A percentile compares a stretch with the other conserved stretches of the same genome.
phyloP scores from a whole-genome alignment of 805 yeast genomes.

The Candida silvatica region DNA sequence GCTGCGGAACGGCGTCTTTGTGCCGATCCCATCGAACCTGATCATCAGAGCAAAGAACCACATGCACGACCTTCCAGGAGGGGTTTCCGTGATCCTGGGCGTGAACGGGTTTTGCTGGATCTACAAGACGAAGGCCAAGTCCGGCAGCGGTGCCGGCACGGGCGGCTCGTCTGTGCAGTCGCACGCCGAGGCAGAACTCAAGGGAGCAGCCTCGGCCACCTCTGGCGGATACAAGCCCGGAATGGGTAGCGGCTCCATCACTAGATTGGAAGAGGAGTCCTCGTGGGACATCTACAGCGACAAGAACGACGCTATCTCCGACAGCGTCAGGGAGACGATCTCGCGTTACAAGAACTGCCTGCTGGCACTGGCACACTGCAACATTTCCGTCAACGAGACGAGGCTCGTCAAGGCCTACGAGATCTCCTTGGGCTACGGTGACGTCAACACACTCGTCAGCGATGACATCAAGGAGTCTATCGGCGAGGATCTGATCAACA shows the following conservation, averaged over 20 bases:
- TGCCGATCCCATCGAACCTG: constrained; percentile 74
- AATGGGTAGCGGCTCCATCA: constrained; percentile 57
- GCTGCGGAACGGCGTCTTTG: constrained; percentile 80
- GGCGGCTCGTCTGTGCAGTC: constrained; percentile 8
- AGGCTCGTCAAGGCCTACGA: constrained; percentile 80
- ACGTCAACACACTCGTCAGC: constrained; percentile 63
- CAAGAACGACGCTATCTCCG: constrained; percentile 65
- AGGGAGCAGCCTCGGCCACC: constrained; percentile 16
- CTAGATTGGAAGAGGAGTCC: constrained; percentile 78
- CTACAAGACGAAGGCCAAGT: constrained; percentile 46
- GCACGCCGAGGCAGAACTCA: constrained; percentile 31
- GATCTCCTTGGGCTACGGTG: constrained; percentile 71
- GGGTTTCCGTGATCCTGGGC: constrained; percentile 82
- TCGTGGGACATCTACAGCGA: constrained; percentile 95
- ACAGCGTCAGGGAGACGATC: constrained; percentile 59
- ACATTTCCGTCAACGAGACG: constrained; percentile 78
- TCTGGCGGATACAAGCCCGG: constrained; percentile 40
- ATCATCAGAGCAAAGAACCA: constrained; percentile 83
- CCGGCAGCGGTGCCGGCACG: background rate
- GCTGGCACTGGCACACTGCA: constrained; percentile 72
- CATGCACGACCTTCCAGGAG: constrained; percentile 87
- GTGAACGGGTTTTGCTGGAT: constrained; percentile 95
- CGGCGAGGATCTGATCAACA: constrained; percentile 63
- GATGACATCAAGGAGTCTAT: constrained; percentile 64
- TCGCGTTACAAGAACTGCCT: constrained; percentile 81